These are phyloP conservation scores for Globisporangium nodosum DNA, from an alignment of 352 stramenopile species.

Conservation along the genomic window DNA sequence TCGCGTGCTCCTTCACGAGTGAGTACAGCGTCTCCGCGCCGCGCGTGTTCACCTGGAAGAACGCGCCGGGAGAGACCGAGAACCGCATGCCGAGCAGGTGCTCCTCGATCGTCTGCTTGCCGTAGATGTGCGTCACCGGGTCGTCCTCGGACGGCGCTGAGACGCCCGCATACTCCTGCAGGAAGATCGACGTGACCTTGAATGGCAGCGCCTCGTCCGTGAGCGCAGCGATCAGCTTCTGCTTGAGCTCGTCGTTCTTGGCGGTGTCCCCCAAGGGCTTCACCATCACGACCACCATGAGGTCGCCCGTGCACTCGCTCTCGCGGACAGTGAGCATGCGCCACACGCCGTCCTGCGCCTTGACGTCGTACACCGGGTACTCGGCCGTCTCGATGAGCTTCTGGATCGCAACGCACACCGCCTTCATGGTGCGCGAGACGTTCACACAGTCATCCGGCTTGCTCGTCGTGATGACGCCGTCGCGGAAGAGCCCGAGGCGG, in stretches of 20 bases:
- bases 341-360: slow-evolving; percentile 67
- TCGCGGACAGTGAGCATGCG: slow-evolving; percentile 68
- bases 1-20: slow-evolving; percentile 89
- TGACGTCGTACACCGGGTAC: slow-evolving; percentile 70
- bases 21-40: slow-evolving; percentile 95
- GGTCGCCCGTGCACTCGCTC: slow-evolving; percentile 54
- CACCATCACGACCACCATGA: slow-evolving; percentile 80
- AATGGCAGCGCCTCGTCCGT: slow-evolving; percentile 32
- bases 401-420: slow-evolving; percentile 64
- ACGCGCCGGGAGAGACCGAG: slow-evolving; percentile 87
- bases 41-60: slow-evolving; percentile 96
- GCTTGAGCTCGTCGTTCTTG: slow-evolving; percentile 36
- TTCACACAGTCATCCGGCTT: slow-evolving; percentile 70
- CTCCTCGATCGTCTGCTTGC: slow-evolving; percentile 73
- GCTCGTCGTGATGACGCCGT: slow-evolving; percentile 67
- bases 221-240: slow-evolving; percentile 38
- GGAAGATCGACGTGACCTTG: slow-evolving; percentile 86
- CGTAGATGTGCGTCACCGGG: slow-evolving; percentile 76
- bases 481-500: slow-evolving; percentile 75
- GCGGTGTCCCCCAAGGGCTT: slow-evolving; percentile 36
- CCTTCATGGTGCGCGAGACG: slow-evolving; percentile 79
- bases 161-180: slow-evolving; percentile 91
- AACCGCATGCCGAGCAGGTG: slow-evolving; percentile 87
- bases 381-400: slow-evolving; percentile 43
- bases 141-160: slow-evolving; percentile 87